These are phyloP conservation scores for Cadophora sp. DNA, from an alignment of 2,329 filamentous ascomycete species.

Conservation along the genomic window DNA sequence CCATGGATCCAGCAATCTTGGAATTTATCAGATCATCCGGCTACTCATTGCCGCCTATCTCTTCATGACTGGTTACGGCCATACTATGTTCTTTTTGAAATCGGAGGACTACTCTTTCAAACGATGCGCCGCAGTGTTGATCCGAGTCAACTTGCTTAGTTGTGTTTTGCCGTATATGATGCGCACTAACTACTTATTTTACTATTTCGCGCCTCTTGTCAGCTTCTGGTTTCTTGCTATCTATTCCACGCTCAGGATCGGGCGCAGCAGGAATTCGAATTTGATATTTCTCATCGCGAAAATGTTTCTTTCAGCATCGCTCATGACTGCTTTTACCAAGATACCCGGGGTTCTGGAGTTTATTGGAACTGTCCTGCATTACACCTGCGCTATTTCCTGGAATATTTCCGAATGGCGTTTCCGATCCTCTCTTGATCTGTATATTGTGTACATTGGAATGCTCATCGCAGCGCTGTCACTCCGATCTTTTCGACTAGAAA, in stretches of 20 bases:
- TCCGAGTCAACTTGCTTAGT: conserved; percentile 63
- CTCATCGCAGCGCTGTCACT: conserved; percentile 52
- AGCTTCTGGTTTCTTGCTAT: conserved; percentile 68
- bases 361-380: conserved; percentile 47
- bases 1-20: conserved; percentile 55
- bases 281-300: conserved; percentile 54
- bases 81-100: conserved; percentile 63
- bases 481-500: conserved; percentile 41
- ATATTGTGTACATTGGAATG: conserved; percentile 63
- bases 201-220: conserved; percentile 64
- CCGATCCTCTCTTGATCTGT: conserved; percentile 58
- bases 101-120: conserved; percentile 62
- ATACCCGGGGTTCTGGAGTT: conserved; percentile 52
- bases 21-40: conserved; percentile 61
- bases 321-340: conserved; percentile 48
- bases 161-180: conserved; percentile 61
- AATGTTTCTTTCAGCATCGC: conserved; percentile 51
- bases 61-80: conserved; percentile 67
- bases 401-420: conserved; percentile 56
- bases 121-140: conserved; percentile 58
- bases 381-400: conserved; percentile 56
- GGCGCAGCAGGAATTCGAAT: conserved; percentile 51
- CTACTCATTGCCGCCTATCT: conserved; percentile 63
- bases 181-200: conserved; percentile 60
- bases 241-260: conserved; percentile 57